phyloP scores from a whole-genome alignment of 345 rosid species.

The Viola odorata region DNA sequence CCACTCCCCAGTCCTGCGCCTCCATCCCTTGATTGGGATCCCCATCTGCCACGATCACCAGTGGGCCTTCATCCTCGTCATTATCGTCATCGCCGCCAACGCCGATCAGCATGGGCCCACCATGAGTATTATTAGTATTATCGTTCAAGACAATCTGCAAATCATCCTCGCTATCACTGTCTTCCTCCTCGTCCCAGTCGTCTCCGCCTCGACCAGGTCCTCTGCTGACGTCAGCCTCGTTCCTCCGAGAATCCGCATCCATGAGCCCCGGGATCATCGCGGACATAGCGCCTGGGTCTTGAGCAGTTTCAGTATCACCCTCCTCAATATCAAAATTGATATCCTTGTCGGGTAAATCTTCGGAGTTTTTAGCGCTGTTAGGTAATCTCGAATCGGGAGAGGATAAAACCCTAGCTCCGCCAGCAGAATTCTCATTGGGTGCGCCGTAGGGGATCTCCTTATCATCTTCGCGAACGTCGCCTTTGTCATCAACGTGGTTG shows the following conservation, averaged over 20 bases:
- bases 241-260: constrained; percentile 12
- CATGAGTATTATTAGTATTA: constrained; percentile 25
- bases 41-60: constrained; percentile 30
- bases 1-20: constrained; percentile 57
- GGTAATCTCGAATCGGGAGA: constrained; percentile 18
- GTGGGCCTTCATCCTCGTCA: constrained; percentile 51
- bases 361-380: constrained; percentile 11
- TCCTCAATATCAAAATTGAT: constrained; percentile 85
- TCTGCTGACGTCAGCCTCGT: constrained; percentile 9
- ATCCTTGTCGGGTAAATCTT: constrained; percentile 24
- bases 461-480: neutral
- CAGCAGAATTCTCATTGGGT: constrained; percentile 21
- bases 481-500: constrained; percentile 32
- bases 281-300: constrained; percentile 14
- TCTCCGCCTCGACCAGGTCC: constrained; percentile 32
- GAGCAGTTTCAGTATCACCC: constrained; percentile 28
- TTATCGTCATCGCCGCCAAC: constrained; percentile 40
- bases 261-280: constrained; percentile 57
- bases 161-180: constrained; percentile 97
- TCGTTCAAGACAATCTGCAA: constrained; percentile 91
- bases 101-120: constrained; percentile 46
- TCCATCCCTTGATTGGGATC: constrained; percentile 47
- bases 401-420: constrained; percentile 44
- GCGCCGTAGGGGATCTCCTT: constrained; percentile 9
- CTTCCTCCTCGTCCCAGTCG: constrained; percentile 50